phyloP scores from a whole-genome alignment of 495 filamentous ascomycete species.

The Trichoderma erinaceum region DNA sequence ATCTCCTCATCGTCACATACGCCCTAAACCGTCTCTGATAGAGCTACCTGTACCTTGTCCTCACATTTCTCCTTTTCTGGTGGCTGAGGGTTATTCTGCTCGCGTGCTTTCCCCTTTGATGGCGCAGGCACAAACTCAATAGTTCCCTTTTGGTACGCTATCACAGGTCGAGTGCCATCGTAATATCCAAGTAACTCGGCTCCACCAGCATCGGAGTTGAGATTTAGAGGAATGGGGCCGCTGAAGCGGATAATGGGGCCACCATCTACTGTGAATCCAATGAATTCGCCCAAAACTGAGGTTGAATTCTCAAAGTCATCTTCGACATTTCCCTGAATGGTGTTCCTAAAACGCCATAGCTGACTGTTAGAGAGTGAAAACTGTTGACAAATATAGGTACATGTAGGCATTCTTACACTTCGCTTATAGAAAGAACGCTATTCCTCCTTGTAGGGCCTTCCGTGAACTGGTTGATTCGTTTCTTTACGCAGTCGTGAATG shows the following conservation, averaged over 20 bases:
- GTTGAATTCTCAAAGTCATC: background rate
- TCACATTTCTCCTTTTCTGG: background rate
- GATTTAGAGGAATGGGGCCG: background rate
- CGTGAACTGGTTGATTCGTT: constrained; percentile 1
- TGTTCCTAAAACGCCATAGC: background rate
- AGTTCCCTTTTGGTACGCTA: constrained; percentile 5
- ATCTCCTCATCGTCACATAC: background rate
- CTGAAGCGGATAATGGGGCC: constrained; percentile 17
- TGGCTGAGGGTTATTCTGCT: background rate
- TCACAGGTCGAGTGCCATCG: constrained; percentile 6
- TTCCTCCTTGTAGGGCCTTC: background rate
- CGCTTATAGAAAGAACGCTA: constrained; percentile 1
- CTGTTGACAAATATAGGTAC: background rate
- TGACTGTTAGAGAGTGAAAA: background rate
- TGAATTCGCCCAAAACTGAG: constrained; percentile 7
- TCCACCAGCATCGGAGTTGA: background rate
- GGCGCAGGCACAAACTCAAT: constrained; percentile 6
- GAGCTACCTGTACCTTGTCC: background rate
- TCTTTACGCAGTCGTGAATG: constrained; percentile 23
- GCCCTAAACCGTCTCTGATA: background rate
- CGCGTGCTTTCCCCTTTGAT: background rate
- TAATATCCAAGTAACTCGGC: constrained; percentile 8
- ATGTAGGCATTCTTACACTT: background rate
- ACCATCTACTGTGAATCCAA: constrained; percentile 15
- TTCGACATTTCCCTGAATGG: background rate